Conservation (phyloP, 305 asterid genomes). For the Plantago lanceolata region DNA sequence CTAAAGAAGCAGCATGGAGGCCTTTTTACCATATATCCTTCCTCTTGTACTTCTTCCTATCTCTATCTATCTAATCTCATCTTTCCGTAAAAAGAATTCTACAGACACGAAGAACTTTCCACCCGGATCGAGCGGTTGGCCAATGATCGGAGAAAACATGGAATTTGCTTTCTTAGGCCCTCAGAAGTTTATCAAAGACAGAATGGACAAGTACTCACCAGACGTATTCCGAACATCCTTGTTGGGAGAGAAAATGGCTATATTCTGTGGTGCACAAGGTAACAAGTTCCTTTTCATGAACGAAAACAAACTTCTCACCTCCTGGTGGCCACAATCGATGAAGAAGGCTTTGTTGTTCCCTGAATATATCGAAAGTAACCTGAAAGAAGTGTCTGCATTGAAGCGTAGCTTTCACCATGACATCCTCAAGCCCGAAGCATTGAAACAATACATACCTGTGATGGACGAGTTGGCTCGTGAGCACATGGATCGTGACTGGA, state of each 20-base stretch:
- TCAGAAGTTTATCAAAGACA: slow-evolving; percentile 31
- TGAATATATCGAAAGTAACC: slow-evolving; percentile 22
- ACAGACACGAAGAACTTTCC: slow-evolving; percentile 20
- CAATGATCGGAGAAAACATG: slow-evolving; percentile 38
- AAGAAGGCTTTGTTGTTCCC: slow-evolving; percentile 33
- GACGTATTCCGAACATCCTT: slow-evolving; percentile 40
- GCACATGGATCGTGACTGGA: slow-evolving; percentile 34
- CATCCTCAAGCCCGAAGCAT: slow-evolving; percentile 42
- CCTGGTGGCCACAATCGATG: slow-evolving; percentile 47
- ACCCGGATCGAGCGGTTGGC: slow-evolving; percentile 39
- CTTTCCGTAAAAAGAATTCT: slow-evolving; percentile 11
- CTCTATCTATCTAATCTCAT: slow-evolving; percentile 26
- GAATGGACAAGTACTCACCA: slow-evolving; percentile 34
- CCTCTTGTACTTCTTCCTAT: slow-evolving; percentile 35
- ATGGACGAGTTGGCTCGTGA: slow-evolving; percentile 41
- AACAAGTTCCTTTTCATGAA: slow-evolving; percentile 43
- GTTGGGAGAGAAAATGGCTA: slow-evolving; percentile 36
- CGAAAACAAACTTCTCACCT: slow-evolving; percentile 33
- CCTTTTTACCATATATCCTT: slow-evolving; percentile 26
- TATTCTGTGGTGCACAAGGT: slow-evolving; percentile 42
- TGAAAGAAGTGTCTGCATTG: slow-evolving; percentile 36
- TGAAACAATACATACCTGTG: slow-evolving; percentile 36
- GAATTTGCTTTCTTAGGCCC: slow-evolving; percentile 33
- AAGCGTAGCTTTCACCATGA: slow-evolving; percentile 46
- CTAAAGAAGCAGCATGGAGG: slow-evolving; percentile 25